These are phyloP conservation scores for Ophiostoma australiae DNA, from an alignment of 2,329 filamentous ascomycete species.

Conservation along the genomic window DNA sequence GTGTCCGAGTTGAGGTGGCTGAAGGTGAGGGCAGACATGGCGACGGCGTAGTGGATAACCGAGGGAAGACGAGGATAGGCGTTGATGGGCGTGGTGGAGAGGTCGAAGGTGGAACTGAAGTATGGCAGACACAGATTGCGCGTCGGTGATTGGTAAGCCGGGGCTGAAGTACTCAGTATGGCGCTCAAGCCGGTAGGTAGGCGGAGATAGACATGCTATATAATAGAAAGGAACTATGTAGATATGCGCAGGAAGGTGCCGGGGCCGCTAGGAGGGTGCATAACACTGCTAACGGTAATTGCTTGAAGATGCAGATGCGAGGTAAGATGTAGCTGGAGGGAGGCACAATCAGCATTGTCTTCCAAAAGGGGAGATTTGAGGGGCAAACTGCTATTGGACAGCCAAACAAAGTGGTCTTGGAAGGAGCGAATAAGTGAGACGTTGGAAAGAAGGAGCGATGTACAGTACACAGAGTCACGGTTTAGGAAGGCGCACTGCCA, in stretches of 20 bases:
- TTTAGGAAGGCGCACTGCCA: neutral
- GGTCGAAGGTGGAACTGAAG: neutral
- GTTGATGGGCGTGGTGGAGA: neutral
- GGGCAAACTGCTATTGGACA: neutral
- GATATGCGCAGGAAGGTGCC: neutral
- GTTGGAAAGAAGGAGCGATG: conserved; percentile 5
- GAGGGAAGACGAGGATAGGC: neutral
- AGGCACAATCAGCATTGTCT: neutral
- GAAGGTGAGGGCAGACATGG: conserved; percentile 22
- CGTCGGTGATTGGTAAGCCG: neutral
- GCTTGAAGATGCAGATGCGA: neutral
- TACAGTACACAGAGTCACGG: neutral
- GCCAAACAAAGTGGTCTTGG: neutral
- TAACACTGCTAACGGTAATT: neutral
- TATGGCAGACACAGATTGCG: neutral
- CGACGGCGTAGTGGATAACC: neutral
- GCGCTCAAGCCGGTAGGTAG: neutral
- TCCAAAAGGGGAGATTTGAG: neutral
- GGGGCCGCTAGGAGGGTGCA: neutral
- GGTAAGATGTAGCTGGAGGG: neutral
- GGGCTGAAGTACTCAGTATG: neutral
- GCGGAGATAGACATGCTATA: neutral
- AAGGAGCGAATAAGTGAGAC: neutral
- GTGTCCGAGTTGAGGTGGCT: conserved; percentile 25
- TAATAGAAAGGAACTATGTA: neutral